These are phyloP conservation scores for Eimeria praecox DNA, from an alignment of 169 alveolate genomes.

Conservation along the genomic window DNA sequence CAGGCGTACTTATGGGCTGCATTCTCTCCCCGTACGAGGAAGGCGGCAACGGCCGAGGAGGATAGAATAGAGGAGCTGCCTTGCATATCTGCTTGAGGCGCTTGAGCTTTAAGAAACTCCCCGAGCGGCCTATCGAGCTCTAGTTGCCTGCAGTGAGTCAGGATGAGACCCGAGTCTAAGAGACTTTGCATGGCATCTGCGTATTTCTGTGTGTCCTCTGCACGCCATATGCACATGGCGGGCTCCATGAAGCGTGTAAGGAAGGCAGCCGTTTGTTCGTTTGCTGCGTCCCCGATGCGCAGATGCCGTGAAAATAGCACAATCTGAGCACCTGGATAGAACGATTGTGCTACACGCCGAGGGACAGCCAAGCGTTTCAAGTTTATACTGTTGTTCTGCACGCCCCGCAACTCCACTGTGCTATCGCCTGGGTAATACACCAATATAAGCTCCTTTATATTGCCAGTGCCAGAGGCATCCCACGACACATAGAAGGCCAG, in stretches of 20 bases:
- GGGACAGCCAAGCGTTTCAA: constrained; percentile 59
- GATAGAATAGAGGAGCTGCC: constrained; percentile 15
- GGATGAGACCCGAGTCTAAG: constrained; percentile 45
- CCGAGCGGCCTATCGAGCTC: constrained; percentile 21
- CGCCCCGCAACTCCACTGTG: constrained; percentile 5
- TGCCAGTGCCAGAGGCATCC: constrained; percentile 64
- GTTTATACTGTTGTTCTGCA: neutral
- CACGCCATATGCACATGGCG: constrained; percentile 56
- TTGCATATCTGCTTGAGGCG: neutral
- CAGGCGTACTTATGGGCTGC: constrained; percentile 42
- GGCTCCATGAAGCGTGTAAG: constrained; percentile 43
- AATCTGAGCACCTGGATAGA: constrained; percentile 55
- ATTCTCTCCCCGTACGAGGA: neutral
- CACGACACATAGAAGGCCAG: constrained; percentile 52
- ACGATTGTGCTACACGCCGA: neutral
- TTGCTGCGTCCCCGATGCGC: constrained; percentile 48
- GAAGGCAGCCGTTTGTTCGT: constrained; percentile 40
- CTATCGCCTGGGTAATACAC: constrained; percentile 51
- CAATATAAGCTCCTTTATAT: constrained; percentile 29
- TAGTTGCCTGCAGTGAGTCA: constrained; percentile 35
- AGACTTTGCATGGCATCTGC: neutral
- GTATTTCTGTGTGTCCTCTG: neutral
- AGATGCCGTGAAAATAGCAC: constrained; percentile 38
- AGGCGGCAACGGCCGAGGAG: constrained; percentile 22
- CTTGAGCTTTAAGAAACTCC: neutral